Conservation (phyloP, 306 rosid species). For the Gynostemma pentaphyllum region DNA sequence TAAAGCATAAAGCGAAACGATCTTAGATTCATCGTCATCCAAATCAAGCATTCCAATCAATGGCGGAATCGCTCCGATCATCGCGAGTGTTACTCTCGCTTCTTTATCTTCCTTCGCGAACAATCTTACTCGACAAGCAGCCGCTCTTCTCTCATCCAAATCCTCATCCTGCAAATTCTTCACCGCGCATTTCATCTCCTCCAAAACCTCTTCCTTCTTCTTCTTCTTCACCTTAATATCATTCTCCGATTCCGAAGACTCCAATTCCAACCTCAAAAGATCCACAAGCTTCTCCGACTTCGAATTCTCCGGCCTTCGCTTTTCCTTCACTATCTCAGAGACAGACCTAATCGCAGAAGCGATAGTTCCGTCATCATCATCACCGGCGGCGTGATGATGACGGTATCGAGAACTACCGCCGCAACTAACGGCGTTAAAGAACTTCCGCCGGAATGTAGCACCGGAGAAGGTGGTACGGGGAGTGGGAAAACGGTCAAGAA, state of each 20-base stretch:
- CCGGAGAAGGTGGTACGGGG: constrained; percentile 40
- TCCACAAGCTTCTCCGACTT: constrained; percentile 71
- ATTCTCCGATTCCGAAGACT: constrained; percentile 37
- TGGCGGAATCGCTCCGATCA: constrained; percentile 91
- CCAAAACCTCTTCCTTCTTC: constrained; percentile 51
- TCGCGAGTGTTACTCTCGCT: constrained; percentile 60
- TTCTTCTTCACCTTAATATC: constrained; percentile 32
- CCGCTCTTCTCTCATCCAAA: constrained; percentile 28
- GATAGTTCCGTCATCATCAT: not conserved
- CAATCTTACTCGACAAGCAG: constrained; percentile 51
- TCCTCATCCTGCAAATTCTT: constrained; percentile 52
- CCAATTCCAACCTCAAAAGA: constrained; percentile 50
- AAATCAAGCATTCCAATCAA: constrained; percentile 77
- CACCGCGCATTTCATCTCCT: constrained; percentile 53
- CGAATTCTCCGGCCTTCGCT: constrained; percentile 13
- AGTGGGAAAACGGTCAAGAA: constrained; percentile 33
- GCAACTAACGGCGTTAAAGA: constrained; percentile 79
- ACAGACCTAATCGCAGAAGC: constrained; percentile 15
- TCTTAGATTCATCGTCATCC: constrained; percentile 48
- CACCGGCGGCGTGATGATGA: constrained; percentile 13
- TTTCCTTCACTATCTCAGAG: constrained; percentile 11
- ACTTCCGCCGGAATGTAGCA: constrained; percentile 51
- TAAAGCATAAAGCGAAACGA: constrained; percentile 80
- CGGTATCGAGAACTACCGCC: constrained; percentile 53
- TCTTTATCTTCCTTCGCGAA: constrained; percentile 64